Percentiles rank a stretch among this genome's conserved stretches.
These are phyloP conservation scores for Metschnikowia lachancei DNA, from an alignment of 805 yeast genomes.

Conservation along the genomic window DNA sequence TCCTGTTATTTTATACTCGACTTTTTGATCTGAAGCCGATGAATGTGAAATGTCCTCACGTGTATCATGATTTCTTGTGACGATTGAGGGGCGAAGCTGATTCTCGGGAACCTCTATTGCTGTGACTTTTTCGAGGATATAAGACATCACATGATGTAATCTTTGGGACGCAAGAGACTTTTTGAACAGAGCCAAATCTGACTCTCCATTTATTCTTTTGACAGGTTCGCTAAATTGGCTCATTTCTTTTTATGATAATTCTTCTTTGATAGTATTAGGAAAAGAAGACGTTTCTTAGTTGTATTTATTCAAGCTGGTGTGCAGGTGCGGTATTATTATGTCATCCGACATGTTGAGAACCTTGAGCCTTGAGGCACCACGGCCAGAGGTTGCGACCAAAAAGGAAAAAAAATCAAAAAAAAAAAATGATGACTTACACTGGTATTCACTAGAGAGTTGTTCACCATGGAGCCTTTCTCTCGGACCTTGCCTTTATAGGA, in stretches of 20 bases:
- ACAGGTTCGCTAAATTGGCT: slow-evolving; percentile 7
- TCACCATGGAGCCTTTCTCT: slow-evolving; percentile 6
- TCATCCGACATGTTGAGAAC: neutral
- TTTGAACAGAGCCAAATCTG: slow-evolving; percentile 14
- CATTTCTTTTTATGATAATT: neutral
- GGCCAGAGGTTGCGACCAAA: too few species aligned
- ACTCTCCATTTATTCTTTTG: slow-evolving; percentile 12
- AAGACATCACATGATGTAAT: slow-evolving; percentile 15
- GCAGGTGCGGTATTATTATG: slow-evolving; percentile 1
- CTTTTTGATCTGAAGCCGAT: neutral
- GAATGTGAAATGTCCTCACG: neutral
- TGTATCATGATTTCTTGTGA: slow-evolving; percentile 12
- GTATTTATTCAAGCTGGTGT: neutral
- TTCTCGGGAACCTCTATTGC: slow-evolving; percentile 36
- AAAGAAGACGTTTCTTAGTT: neutral
- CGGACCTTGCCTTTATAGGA: slow-evolving; percentile 12
- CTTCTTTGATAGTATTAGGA: neutral
- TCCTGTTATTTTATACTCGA: neutral
- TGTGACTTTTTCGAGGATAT: slow-evolving; percentile 27
- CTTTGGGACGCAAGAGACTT: slow-evolving; percentile 15
- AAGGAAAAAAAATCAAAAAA: neutral
- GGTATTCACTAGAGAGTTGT: neutral
- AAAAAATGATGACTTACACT: neutral
- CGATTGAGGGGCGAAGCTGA: slow-evolving; percentile 28
- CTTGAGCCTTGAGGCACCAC: too few species aligned